Evolutionary conservation across 768 basidiomycete species (phyloP).

Genomic region (Lepiota subincarnata): DNA sequence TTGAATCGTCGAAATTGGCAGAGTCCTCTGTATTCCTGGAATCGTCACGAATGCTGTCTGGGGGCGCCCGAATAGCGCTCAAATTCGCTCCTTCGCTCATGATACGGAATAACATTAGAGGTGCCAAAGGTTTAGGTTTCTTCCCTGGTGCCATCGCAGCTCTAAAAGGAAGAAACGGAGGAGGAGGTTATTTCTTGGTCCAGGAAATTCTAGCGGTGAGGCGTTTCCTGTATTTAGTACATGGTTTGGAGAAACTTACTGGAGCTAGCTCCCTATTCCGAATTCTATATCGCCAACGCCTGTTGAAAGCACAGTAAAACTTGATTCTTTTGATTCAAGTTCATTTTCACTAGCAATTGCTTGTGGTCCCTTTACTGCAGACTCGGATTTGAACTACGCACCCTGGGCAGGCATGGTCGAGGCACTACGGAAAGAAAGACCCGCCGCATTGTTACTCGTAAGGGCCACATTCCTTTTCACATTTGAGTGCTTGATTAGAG

Average conservation of each 20-base stretch:
- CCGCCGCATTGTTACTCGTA: slow-evolving; percentile 78
- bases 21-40: slow-evolving; percentile 78
- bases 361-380: slow-evolving; percentile 83
- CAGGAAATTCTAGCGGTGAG: slow-evolving; percentile 78
- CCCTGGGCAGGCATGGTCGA: slow-evolving; percentile 64
- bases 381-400: slow-evolving; percentile 70
- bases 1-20: slow-evolving; percentile 59
- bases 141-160: slow-evolving; percentile 90
- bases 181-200: slow-evolving; percentile 82
- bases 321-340: slow-evolving; percentile 33
- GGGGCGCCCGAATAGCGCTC: slow-evolving; percentile 64
- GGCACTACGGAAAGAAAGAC: slow-evolving; percentile 59
- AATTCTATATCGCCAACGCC: slow-evolving; percentile 34
- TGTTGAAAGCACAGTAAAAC: slow-evolving; percentile 24
- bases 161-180: slow-evolving; percentile 85
- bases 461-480: slow-evolving; percentile 14
- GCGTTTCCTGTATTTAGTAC: slow-evolving; percentile 1
- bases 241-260: background rate
- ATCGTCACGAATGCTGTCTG: slow-evolving; percentile 71
- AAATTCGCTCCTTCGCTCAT: slow-evolving; percentile 64
- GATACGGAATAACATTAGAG: slow-evolving; percentile 59
- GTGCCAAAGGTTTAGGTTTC: slow-evolving; percentile 63
- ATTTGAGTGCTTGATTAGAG: background rate
- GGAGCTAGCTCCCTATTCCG: slow-evolving; percentile 57
- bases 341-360: slow-evolving; percentile 55